A percentile compares a stretch with the other conserved stretches of the same genome.
Evolutionary conservation across 1,284 basidiomycete genomes (phyloP).

Genomic region (Boletus smithii): DNA sequence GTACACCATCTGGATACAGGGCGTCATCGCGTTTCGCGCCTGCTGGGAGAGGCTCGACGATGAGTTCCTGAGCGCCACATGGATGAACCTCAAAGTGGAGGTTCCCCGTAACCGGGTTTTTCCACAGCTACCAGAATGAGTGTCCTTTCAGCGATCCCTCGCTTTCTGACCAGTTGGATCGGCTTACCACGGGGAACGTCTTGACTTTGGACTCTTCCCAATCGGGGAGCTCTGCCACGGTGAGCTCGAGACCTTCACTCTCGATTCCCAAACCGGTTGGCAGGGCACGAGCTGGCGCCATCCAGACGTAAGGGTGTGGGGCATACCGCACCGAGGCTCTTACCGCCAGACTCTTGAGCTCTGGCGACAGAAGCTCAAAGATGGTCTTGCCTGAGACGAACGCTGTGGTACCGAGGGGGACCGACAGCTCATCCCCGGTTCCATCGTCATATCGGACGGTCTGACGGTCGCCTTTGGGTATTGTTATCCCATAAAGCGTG

Average conservation of each 20-base stretch:
- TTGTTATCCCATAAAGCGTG: slow-evolving; percentile 77
- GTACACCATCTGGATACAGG: slow-evolving; percentile 66
- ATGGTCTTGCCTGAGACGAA: slow-evolving; percentile 81
- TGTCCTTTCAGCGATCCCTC: slow-evolving; percentile 1
- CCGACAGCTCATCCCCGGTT: slow-evolving; percentile 75
- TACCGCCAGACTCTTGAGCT: slow-evolving; percentile 81
- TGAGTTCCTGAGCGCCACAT: slow-evolving; percentile 48
- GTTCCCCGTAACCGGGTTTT: slow-evolving; percentile 69
- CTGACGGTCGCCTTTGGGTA: slow-evolving; percentile 70
- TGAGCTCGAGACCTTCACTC: slow-evolving; percentile 61
- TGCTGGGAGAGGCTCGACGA: slow-evolving; percentile 56
- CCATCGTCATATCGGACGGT: slow-evolving; percentile 85
- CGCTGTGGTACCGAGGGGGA: slow-evolving; percentile 85
- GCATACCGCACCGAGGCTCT: slow-evolving; percentile 62
- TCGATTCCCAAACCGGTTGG: slow-evolving; percentile 72
- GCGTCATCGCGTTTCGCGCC: slow-evolving; percentile 42
- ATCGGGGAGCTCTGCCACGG: slow-evolving; percentile 53
- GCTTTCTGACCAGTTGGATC: neutral
- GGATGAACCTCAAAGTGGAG: slow-evolving; percentile 73
- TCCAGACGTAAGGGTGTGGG: slow-evolving; percentile 76
- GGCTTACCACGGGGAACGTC: slow-evolving; percentile 58
- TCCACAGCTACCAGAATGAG: slow-evolving; percentile 56
- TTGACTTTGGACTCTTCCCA: slow-evolving; percentile 69
- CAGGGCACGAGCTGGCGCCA: slow-evolving; percentile 60
- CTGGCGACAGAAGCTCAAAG: slow-evolving; percentile 76